Evolutionary conservation across 164 flowering plant species (phyloP).

Genomic region (Kalanchoe fedtschenkoi): DNA sequence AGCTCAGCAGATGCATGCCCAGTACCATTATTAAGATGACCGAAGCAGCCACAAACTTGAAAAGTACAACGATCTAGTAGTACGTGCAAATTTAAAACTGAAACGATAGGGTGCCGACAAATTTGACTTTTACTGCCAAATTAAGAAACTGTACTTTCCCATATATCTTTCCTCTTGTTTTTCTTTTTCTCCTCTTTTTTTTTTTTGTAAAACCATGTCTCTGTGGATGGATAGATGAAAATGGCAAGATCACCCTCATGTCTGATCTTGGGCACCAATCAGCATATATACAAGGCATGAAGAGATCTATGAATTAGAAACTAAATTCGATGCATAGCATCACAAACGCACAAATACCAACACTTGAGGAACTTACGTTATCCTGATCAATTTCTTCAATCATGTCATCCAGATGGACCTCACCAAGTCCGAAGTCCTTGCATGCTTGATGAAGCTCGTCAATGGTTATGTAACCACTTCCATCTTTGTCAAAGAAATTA

Average conservation of each 20-base stretch:
- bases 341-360: background rate
- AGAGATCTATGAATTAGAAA: background rate
- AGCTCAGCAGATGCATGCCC: too few species aligned
- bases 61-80: background rate
- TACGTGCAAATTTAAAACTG: background rate
- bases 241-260: background rate
- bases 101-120: background rate
- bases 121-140: background rate
- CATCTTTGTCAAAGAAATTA: constrained; percentile 3
- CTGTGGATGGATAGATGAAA: background rate
- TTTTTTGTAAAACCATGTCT: background rate
- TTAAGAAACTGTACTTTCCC: background rate
- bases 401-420: background rate
- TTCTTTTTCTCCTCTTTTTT: background rate
- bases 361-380: background rate
- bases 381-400: constrained; percentile 4
- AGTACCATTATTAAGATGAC: background rate
- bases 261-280: background rate
- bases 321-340: background rate
- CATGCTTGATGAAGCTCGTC: constrained; percentile 5
- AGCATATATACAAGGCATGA: background rate
- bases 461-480: constrained; percentile 4
- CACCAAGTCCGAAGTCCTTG: constrained; percentile 2
- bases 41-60: background rate
- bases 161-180: background rate